These are phyloP conservation scores for Fusarium sambucinum DNA, from an alignment of 2,329 filamentous ascomycete genomes.

Conservation along the genomic window DNA sequence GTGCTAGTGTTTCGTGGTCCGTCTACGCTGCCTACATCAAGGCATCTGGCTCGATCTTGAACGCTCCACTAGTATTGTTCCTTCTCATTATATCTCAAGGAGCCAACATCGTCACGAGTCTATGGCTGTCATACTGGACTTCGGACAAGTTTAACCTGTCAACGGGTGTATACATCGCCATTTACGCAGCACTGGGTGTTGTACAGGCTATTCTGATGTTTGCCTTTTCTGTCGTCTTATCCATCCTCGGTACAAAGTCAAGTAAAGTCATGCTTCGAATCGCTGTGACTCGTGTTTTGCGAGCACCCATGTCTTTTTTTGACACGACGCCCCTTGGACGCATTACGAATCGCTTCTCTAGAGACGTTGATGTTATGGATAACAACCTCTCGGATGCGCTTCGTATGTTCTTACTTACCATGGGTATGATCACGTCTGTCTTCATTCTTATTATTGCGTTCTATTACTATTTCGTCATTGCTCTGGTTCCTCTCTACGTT, in stretches of 20 bases:
- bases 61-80: constrained; percentile 72
- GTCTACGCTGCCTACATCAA: constrained; percentile 83
- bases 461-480: constrained; percentile 85
- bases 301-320: constrained; percentile 89
- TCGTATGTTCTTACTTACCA: constrained; percentile 90
- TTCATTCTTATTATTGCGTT: constrained; percentile 94
- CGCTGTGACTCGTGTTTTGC: constrained; percentile 81
- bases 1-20: constrained; percentile 81
- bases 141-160: constrained; percentile 78
- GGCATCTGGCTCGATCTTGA: constrained; percentile 78
- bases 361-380: constrained; percentile 97
- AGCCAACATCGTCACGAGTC: constrained; percentile 85
- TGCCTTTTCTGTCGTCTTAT: constrained; percentile 80
- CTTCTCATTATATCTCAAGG: constrained; percentile 80
- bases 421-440: constrained; percentile 84
- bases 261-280: constrained; percentile 84
- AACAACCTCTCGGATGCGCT: constrained; percentile 90
- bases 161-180: constrained; percentile 77
- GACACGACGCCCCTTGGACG: constrained; percentile 95
- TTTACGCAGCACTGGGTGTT: constrained; percentile 77
- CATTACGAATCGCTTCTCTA: constrained; percentile 95
- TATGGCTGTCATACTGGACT: constrained; percentile 97
- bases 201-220: constrained; percentile 82
- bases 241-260: constrained; percentile 82
- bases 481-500: constrained; percentile 73